Conservation (phyloP, 257 asterid genomes). For the Nicotiana noctiflora region DNA sequence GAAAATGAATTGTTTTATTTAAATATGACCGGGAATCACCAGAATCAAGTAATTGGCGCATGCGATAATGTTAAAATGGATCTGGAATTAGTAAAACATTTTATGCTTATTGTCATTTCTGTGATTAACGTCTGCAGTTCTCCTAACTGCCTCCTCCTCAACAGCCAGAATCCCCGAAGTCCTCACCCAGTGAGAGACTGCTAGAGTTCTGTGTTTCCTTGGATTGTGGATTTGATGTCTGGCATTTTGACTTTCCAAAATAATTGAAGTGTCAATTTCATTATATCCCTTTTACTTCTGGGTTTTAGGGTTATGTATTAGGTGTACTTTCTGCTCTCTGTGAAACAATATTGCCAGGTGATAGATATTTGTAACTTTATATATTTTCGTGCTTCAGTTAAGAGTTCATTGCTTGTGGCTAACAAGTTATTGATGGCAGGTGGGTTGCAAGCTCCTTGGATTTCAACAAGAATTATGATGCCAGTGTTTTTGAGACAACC, state of each 20-base stretch:
- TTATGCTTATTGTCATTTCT: not conserved
- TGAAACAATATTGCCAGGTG: slow-evolving; percentile 4
- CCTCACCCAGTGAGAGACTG: not conserved
- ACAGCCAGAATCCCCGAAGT: not conserved
- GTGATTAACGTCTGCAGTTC: not conserved
- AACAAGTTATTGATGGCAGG: slow-evolving; percentile 51
- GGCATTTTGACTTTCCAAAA: not conserved
- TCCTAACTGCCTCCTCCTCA: not conserved
- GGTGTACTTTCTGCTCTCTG: not conserved
- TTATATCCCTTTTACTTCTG: not conserved
- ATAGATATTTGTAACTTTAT: not conserved
- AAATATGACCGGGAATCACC: not conserved
- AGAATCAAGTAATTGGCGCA: not conserved
- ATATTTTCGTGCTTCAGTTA: not conserved
- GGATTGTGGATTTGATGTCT: not conserved
- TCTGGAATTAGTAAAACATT: not conserved
- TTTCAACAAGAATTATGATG: slow-evolving; percentile 92
- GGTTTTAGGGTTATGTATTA: not conserved
- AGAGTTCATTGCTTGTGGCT: slow-evolving; percentile 7
- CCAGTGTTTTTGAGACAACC: slow-evolving; percentile 99
- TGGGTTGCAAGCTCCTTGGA: slow-evolving; percentile 93
- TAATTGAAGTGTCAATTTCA: not conserved
- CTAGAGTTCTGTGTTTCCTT: not conserved
- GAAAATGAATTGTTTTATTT: not conserved
- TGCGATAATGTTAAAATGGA: not conserved